Percentiles rank a stretch among this genome's conserved stretches.
phyloP scores from a whole-genome alignment of 2,329 filamentous ascomycete genomes.

The Penicillium concentricum region DNA sequence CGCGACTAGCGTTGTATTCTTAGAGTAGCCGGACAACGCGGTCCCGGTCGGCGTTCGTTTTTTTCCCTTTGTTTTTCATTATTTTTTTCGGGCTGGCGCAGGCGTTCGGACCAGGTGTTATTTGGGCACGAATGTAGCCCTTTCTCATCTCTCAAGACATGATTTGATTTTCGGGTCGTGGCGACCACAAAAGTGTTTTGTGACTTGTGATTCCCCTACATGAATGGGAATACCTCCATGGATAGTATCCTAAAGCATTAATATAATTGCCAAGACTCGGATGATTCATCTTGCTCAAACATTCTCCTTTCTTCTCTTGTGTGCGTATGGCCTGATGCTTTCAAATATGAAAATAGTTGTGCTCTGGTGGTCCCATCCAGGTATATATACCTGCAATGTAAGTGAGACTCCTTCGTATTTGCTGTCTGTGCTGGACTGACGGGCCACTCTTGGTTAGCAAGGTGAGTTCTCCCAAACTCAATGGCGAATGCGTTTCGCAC shows the following conservation, averaged over 20 bases:
- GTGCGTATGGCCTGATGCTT: not conserved
- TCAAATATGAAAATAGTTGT: not conserved
- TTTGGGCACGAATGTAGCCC: conserved; percentile 4
- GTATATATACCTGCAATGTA: not conserved
- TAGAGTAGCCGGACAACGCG: conserved; percentile 12
- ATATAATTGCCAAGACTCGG: conserved; percentile 25
- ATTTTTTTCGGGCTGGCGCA: not conserved
- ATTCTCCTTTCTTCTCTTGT: not conserved
- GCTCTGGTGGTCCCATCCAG: not conserved
- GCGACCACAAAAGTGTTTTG: conserved; percentile 26
- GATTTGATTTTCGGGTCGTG: conserved; percentile 17
- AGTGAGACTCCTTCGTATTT: not conserved
- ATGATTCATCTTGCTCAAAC: conserved; percentile 10
- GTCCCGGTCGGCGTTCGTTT: conserved; percentile 11
- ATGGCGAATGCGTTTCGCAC: not conserved
- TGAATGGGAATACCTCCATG: conserved; percentile 7
- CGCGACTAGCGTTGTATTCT: conserved; percentile 19
- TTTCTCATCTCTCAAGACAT: conserved; percentile 18
- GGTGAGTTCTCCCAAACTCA: not conserved
- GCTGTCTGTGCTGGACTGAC: not conserved
- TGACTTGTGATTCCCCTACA: conserved; percentile 16
- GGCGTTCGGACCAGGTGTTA: conserved; percentile 7
- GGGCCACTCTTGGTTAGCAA: not conserved
- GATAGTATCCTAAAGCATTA: conserved; percentile 21
- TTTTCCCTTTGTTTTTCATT: not conserved